These are phyloP conservation scores for Xerocomus nothofagi DNA, from an alignment of 1,284 basidiomycete genomes.

Conservation along the genomic window DNA sequence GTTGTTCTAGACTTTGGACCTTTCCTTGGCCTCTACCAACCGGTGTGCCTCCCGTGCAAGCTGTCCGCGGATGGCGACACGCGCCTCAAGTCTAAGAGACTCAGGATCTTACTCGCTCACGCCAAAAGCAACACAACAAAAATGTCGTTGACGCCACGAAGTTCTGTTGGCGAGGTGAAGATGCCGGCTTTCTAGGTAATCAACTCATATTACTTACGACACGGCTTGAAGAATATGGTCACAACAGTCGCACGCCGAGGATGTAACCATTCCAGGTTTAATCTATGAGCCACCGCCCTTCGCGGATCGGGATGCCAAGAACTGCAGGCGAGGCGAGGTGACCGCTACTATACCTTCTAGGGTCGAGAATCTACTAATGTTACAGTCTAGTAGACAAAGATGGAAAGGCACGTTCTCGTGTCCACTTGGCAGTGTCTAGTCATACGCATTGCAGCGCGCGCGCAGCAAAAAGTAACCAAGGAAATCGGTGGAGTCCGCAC, in stretches of 20 bases:
- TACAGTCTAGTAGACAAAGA: constrained; percentile 16
- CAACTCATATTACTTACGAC: neutral
- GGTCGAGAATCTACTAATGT: constrained; percentile 1
- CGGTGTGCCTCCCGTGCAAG: neutral
- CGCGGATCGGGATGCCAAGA: constrained; percentile 29
- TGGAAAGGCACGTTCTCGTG: neutral
- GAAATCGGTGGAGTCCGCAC: neutral
- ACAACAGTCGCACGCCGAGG: neutral
- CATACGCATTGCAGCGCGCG: neutral
- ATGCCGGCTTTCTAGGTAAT: constrained; percentile 1
- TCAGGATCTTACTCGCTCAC: no score
- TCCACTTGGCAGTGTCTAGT: constrained; percentile 10
- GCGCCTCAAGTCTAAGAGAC: no score
- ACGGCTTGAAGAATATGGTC: no score
- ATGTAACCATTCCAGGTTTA: neutral
- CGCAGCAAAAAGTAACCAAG: constrained; percentile 14
- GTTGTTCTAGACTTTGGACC: constrained; percentile 8
- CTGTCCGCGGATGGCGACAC: constrained; percentile 13
- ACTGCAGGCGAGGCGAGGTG: constrained; percentile 3
- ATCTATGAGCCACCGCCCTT: constrained; percentile 3
- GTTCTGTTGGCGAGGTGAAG: constrained; percentile 11
- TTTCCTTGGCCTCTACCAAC: constrained; percentile 12
- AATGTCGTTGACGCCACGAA: neutral
- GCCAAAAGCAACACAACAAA: no score
- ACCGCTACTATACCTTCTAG: neutral